These are phyloP conservation scores for Leishmania arabica DNA, from an alignment of 208 protist genomes.

Conservation along the genomic window DNA sequence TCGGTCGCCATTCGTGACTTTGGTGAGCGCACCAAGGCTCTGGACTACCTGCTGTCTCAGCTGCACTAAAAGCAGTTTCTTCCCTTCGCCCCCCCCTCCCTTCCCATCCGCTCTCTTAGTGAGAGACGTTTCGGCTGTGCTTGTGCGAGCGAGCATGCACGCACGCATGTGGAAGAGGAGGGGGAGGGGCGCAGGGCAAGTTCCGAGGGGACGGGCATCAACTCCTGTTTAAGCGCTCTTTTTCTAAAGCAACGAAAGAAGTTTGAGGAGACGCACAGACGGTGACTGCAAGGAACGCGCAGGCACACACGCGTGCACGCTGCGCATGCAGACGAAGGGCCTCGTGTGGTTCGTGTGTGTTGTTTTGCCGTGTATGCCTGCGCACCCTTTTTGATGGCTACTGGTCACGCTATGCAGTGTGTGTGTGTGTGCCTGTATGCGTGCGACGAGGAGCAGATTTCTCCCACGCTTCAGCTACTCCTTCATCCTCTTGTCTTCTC, in stretches of 20 bases:
- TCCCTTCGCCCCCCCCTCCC: not conserved
- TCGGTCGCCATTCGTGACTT: slow-evolving; percentile 90
- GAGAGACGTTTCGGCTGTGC: not conserved
- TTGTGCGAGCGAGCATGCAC: not conserved
- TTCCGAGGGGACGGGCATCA: not conserved
- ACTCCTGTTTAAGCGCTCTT: not conserved
- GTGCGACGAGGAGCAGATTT: not conserved
- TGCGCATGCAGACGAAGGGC: not conserved
- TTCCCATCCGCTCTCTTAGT: slow-evolving; percentile 14
- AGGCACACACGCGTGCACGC: not conserved
- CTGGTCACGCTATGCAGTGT: not conserved
- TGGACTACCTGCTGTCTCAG: slow-evolving; percentile 83
- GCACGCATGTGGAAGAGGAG: not conserved
- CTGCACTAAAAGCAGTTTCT: slow-evolving; percentile 41
- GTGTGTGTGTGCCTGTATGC: not conserved
- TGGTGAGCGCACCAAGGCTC: slow-evolving; percentile 80
- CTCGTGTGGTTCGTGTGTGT: not conserved
- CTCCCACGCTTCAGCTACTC: not conserved
- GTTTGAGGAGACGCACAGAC: not conserved
- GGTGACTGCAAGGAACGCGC: not conserved
- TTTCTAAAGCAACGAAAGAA: not conserved
- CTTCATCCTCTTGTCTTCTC: slow-evolving; percentile 18
- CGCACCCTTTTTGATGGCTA: not conserved
- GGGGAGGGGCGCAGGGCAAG: not conserved
- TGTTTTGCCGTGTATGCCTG: no score